These are phyloP conservation scores for Yamadazyma olivae DNA, from an alignment of 805 yeast species.

Conservation along the genomic window DNA sequence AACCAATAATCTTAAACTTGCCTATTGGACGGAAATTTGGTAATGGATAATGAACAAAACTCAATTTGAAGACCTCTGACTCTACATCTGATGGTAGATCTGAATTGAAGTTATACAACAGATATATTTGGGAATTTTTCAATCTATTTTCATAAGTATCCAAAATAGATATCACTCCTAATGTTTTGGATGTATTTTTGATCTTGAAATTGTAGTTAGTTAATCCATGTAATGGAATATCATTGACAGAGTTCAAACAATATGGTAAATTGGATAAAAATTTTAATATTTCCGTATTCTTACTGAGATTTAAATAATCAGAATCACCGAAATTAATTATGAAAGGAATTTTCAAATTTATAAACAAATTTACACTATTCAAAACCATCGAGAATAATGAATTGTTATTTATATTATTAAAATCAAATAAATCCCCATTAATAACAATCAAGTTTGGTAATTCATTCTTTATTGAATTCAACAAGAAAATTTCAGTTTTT, in stretches of 20 bases:
- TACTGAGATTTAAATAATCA: constrained; percentile 15
- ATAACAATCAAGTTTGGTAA: constrained; percentile 33
- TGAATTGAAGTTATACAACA: constrained; percentile 26
- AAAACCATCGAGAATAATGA: constrained; percentile 2
- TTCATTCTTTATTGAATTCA: constrained; percentile 22
- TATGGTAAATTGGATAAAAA: constrained; percentile 34
- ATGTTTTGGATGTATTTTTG: constrained; percentile 5
- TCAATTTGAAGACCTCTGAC: constrained; percentile 20
- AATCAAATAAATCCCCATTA: constrained; percentile 39
- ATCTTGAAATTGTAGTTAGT: constrained; percentile 35
- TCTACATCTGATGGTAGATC: constrained; percentile 1
- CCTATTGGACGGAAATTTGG: constrained; percentile 42
- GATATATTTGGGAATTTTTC: constrained; percentile 31
- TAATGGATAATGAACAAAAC: constrained; percentile 40
- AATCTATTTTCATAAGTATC: constrained; percentile 30
- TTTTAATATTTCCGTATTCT: constrained; percentile 17
- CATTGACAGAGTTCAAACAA: constrained; percentile 28
- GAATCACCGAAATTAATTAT: constrained; percentile 39
- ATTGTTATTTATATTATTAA: constrained; percentile 10
- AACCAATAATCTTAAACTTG: constrained; percentile 35
- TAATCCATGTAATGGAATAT: constrained; percentile 23
- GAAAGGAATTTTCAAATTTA: constrained; percentile 27
- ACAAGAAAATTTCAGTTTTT: constrained; percentile 29
- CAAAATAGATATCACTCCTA: constrained; percentile 29
- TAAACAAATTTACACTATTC: constrained; percentile 21